Conservation (phyloP, 2,329 filamentous ascomycete genomes). For the Amylocarpus encephaloides region DNA sequence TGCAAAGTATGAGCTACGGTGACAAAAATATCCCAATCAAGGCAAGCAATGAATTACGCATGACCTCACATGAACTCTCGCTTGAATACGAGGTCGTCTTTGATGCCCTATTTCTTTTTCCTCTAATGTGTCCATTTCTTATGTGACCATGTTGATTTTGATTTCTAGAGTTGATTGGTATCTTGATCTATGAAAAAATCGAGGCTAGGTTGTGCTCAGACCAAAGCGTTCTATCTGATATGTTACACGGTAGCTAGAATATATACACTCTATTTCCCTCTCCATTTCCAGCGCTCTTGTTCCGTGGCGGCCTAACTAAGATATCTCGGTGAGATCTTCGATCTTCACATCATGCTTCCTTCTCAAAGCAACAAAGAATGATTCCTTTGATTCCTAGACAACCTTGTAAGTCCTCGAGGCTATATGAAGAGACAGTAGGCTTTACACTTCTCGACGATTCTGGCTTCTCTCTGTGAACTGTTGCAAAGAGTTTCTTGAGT, state of each 20-base stretch:
- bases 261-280: not conserved
- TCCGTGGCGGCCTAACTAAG: not conserved
- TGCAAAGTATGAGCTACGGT: not conserved
- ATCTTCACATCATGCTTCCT: slow-evolving; percentile 47
- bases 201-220: no score
- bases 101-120: not conserved
- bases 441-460: slow-evolving; percentile 80
- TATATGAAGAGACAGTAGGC: slow-evolving; percentile 14
- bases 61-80: slow-evolving; percentile 28
- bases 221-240: no score
- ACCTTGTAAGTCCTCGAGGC: not conserved
- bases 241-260: no score
- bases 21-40: not conserved
- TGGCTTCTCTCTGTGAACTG: slow-evolving; percentile 83
- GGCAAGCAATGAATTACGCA: slow-evolving; percentile 5
- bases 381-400: slow-evolving; percentile 72
- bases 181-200: no score
- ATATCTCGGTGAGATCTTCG: slow-evolving; percentile 5
- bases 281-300: no score
- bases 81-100: slow-evolving; percentile 29
- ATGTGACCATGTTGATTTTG: no score
- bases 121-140: not conserved
- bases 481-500: slow-evolving; percentile 69
- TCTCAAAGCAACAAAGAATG: slow-evolving; percentile 74
- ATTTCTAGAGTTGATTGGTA: no score